Conservation (phyloP, 2,329 filamentous ascomycete genomes). For the Venturiaceae sp. region DNA sequence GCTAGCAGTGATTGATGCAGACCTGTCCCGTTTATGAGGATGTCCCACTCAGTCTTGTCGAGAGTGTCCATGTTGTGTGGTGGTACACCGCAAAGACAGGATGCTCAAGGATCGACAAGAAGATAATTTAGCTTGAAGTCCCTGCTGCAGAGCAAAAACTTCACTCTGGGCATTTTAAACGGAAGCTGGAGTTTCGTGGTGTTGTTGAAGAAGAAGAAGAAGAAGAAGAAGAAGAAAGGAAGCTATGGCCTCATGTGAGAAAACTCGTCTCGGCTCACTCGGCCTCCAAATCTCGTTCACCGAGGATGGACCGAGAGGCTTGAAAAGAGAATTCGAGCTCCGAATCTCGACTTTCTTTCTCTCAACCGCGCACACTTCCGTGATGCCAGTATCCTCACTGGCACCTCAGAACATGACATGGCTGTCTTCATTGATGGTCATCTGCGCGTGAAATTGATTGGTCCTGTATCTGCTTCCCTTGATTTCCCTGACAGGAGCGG, state of each 20-base stretch:
- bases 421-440: conserved; percentile 16
- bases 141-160: neutral
- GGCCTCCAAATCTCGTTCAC: too few species aligned
- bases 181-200: neutral
- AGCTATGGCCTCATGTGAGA: too few species aligned
- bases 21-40: conserved; percentile 43
- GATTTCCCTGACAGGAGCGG: conserved; percentile 38
- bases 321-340: neutral
- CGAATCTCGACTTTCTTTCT: neutral
- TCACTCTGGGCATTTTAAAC: neutral
- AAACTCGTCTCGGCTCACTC: too few species aligned
- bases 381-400: neutral
- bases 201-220: neutral
- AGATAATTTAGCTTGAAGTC: neutral
- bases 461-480: conserved; percentile 44
- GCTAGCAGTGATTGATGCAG: conserved; percentile 43
- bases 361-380: conserved; percentile 18
- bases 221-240: neutral
- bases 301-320: neutral
- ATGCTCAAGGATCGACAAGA: neutral
- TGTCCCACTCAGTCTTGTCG: conserved; percentile 40
- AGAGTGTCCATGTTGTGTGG: conserved; percentile 20
- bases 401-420: conserved; percentile 3
- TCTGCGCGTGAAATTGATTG: conserved; percentile 31
- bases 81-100: neutral